Base-by-base conservation (phyloP, 2,329 filamentous ascomycete species). In the Stagonosporopsis vannaccii region DNA sequence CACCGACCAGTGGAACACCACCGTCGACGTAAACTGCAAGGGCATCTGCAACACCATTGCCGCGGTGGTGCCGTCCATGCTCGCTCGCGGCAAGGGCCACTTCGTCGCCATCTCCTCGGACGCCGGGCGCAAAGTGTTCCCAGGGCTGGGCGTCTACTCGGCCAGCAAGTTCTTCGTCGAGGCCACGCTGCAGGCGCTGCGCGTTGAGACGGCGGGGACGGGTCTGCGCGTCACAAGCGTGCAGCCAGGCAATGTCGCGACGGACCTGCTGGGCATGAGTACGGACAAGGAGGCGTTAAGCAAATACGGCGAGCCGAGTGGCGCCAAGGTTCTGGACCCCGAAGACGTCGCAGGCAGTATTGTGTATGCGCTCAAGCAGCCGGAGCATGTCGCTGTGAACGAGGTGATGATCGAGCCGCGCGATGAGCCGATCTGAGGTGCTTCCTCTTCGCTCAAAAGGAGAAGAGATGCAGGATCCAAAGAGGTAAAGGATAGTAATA, bases 131-230 rank as follows among this genome's bases (percentile, higher is more conserved):
- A 92, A 92, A 74, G 89, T 92, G 7, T 93, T 93, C 78, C 89
- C 90, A 0, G 90, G 90, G 0, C 78, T 93, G 12, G 90, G 90
- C 48, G 90, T 94, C 32, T 94, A 94, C 81, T 91, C 89, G 0
- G 90, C 89, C 23, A 89, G 85, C 75, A 94, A 94, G 73, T 92
- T 93, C 82, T 94, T 94, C 71, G 89, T 94, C 51, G 90, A 94
- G 73, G 90, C 89, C 1, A 90, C 90, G 0, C 81, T 94, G n/a
- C 90, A 93, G 75, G 82, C 82, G 28, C 76, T 94, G 62, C 85
- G 90, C 8, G 77, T 93, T 7, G 90, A 94, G 80, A 93, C 90
- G 0, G 90, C 88, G 0, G 89, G 89, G 0, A 84, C 84, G 0
- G 90, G 90, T 0, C 76, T 94, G 44, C 82, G 90, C 2, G 89